Evolutionary conservation across 2,329 filamentous ascomycete genomes (phyloP), one percentile per base, ranked within the genome.

Genomic region (Fusarium beomiforme): DNA sequence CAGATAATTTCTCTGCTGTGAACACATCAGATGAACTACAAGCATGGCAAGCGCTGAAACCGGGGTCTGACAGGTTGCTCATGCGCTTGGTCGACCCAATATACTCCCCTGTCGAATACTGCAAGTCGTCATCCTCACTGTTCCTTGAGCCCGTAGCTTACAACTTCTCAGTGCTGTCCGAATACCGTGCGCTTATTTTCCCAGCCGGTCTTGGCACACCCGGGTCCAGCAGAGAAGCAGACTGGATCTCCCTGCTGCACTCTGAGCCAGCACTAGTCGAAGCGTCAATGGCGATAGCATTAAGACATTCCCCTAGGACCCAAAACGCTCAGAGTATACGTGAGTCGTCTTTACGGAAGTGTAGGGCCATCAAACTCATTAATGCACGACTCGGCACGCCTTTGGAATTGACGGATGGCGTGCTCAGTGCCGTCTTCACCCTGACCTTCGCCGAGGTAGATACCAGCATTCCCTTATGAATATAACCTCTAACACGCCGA

Each of bases 241-340:
- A 60, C 3, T 76, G 74, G 74, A 37, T 67, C 3, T 9, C 36
- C 12, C 56, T 76, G 1, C 29, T 76, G 21, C 21, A 66, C 12
- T 71, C 75, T 2, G 75, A 76, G 34, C 75, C 74, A n/a, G 75
- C 75, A 13, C 60, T 76, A 2, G 51, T 76, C 4, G 73, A 76
- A n/a, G 74, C 75, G 0, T 75, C 75, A 2, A 64, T 76, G 62
- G 51, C 65, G 1, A 68, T 77, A 13, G 72, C 57, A 2, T 16
- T 76, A 2, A 51, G 49, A 17, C 51, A 73, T n/a, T 64, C 50
- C 2, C 39, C 55, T 1, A 16, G 17, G 3, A 13, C 36, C 0
- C 34, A 29, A 11, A 47, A 23, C 3, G 12, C 17, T 3, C 49
- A 43, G 9, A 21, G 17, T 6, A 11, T 64, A 9, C 26, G 34